Base-by-base conservation (phyloP, 345 rosid genomes). In the Capsella bursapastoris region DNA sequence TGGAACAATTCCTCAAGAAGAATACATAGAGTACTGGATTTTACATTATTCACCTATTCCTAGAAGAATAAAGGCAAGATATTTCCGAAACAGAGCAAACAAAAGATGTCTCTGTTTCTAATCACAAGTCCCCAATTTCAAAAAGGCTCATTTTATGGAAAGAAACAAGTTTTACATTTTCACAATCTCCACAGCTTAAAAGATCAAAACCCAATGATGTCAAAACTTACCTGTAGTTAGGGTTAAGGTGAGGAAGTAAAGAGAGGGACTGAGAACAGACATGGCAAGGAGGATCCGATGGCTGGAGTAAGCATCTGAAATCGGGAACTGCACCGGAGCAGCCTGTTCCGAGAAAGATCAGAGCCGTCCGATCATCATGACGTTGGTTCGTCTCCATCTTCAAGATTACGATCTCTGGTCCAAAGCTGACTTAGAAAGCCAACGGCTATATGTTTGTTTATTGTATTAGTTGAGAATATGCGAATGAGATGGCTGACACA, bases 291-390 rank as follows among this genome's bases (percentile, higher is more conserved):
- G 98, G 97, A 86, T 92, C 89, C 3, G 97, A 81, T 3, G 98
- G 98, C 82, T 86, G 83, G 76, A 95, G 87, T 79, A 95, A 83
- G 86, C 99, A 95, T 87, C 84, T 83, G 78, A 85, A 86, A 49
- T 89, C 84, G 37, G 99, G 99, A 72, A 95, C 85, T 72, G 93
- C 92, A 81, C 88, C 83, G 75, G 99, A 95, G 75, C 99, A 95
- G 1, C 99, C 99, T 28, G 98, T 92, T 22, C 99, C 99, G 5
- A 95, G 92, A 61, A 95, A 92, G 65, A 95, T 88, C 72, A 95
- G 79, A 43, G 96, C 90, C 52, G 97, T 86, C 67, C 76, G 74
- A 49, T 76, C 73, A 34, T 61, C 52, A 6, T n/a, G 47, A 25
- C 29, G 61, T 10, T n/a, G 74, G 8, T 75, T 80, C 58, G 22